Evolutionary conservation across 192 early-diverging fungal species (phyloP).

Genomic region (Dissophora ornata): DNA sequence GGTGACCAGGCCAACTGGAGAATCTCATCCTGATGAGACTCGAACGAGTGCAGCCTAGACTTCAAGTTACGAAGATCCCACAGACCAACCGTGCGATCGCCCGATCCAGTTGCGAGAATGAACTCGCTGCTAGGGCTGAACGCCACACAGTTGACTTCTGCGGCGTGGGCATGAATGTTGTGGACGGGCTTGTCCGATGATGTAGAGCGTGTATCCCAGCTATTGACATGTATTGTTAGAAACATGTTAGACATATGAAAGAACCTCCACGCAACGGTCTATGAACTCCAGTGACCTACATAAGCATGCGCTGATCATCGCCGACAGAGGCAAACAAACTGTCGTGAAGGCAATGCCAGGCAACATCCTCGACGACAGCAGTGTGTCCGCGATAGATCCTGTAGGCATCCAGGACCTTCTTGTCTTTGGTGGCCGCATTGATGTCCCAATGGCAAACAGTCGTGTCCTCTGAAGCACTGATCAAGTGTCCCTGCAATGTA

Average conservation of each 20-base stretch:
- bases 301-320: conserved; percentile 91
- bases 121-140: conserved; percentile 93
- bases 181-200: conserved; percentile 71
- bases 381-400: conserved; percentile 89
- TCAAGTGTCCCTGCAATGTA: conserved; percentile 77
- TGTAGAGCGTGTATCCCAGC: conserved; percentile 93
- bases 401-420: conserved; percentile 77
- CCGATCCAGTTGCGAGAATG: conserved; percentile 92
- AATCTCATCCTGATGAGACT: conserved; percentile 92
- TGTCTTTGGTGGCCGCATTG: conserved; percentile 78
- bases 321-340: conserved; percentile 96
- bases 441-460: conserved; percentile 96
- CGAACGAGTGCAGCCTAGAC: conserved; percentile 84
- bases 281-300: conserved; percentile 66
- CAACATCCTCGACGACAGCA: conserved; percentile 95
- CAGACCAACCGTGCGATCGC: conserved; percentile 92
- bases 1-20: conserved; percentile 95
- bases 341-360: conserved; percentile 88
- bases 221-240: conserved; percentile 27
- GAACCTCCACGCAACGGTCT: too few relatives aligned
- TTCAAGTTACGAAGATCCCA: conserved; percentile 98
- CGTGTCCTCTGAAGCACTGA: conserved; percentile 93
- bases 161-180: conserved; percentile 84
- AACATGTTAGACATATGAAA: too few relatives aligned
- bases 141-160: conserved; percentile 95